phyloP scores from a whole-genome alignment of 306 rosid species.

The Acacia melanoxylon region DNA sequence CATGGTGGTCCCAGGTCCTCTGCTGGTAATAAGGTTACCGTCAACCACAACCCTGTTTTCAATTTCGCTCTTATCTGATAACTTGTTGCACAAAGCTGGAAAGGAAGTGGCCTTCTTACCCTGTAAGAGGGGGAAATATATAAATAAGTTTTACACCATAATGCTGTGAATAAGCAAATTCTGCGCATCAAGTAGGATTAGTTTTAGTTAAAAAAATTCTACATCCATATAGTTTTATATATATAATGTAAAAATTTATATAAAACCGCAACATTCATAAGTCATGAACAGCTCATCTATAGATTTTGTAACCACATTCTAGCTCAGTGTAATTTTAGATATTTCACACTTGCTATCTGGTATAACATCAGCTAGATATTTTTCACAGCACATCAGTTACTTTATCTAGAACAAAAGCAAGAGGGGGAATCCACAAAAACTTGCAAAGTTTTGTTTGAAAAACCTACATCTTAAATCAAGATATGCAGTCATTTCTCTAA shows the following conservation, averaged over 20 bases:
- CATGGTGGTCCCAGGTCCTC: constrained; percentile 72
- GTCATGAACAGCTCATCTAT: neutral
- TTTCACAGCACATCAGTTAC: neutral
- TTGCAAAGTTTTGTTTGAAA: neutral
- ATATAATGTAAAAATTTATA: neutral
- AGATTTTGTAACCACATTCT: neutral
- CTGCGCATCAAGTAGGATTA: neutral
- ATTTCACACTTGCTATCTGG: neutral
- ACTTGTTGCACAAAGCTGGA: constrained; percentile 60
- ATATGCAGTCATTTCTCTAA: neutral
- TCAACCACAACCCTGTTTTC: constrained; percentile 68
- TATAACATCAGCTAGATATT: neutral
- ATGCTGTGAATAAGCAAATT: neutral
- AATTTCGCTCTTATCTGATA: constrained; percentile 55
- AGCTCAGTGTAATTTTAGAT: neutral
- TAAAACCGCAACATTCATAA: neutral
- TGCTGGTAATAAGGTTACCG: constrained; percentile 68
- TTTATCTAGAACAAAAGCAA: neutral
- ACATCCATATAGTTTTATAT: neutral
- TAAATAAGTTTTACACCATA: neutral
- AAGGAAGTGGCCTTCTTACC: constrained; percentile 65
- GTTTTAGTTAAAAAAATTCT: neutral
- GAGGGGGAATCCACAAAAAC: neutral
- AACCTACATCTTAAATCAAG: neutral
- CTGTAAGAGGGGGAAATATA: constrained; percentile 31